phyloP scores from a whole-genome alignment of 2,329 filamentous ascomycete species.

The Penicillium psychrosexuale region DNA sequence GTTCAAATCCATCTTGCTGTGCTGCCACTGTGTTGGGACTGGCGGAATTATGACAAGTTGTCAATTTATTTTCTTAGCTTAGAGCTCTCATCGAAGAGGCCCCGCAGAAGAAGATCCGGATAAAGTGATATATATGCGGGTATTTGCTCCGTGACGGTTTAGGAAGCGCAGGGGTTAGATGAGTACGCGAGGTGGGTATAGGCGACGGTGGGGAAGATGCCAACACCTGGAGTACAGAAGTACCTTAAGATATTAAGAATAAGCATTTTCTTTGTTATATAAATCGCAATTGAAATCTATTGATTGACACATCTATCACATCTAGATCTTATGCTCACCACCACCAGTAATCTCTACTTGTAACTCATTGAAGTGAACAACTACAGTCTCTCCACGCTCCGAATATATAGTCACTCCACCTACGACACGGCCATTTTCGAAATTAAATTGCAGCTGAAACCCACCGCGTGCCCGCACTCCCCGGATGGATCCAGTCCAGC shows the following conservation, averaged over 20 bases:
- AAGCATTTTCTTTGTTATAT: neutral
- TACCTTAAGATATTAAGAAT: neutral
- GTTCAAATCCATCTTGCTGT: constrained; percentile 21
- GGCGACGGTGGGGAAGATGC: neutral
- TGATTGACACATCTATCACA: neutral
- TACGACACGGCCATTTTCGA: constrained; percentile 29
- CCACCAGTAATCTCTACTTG: constrained; percentile 13
- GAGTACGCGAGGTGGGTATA: neutral
- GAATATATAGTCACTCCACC: constrained; percentile 17
- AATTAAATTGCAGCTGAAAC: constrained; percentile 40
- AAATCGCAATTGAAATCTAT: neutral
- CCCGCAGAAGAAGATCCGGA: neutral
- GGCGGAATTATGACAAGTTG: neutral
- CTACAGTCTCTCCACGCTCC: constrained; percentile 9
- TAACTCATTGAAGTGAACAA: constrained; percentile 19
- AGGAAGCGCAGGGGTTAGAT: constrained; percentile 2
- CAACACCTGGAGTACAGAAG: neutral
- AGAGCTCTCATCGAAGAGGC: neutral
- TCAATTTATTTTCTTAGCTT: neutral
- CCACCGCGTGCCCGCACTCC: constrained; percentile 38
- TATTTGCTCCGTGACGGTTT: constrained; percentile 9
- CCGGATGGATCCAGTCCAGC: constrained; percentile 37
- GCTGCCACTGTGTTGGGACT: neutral
- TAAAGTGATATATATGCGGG: constrained; percentile 1
- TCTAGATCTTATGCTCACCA: constrained; percentile 7